Percentiles rank a stretch among this genome's conserved stretches.
These are phyloP conservation scores for Coleophoma eucalyptorum DNA, from an alignment of 2,329 filamentous ascomycete genomes.

Conservation along the genomic window DNA sequence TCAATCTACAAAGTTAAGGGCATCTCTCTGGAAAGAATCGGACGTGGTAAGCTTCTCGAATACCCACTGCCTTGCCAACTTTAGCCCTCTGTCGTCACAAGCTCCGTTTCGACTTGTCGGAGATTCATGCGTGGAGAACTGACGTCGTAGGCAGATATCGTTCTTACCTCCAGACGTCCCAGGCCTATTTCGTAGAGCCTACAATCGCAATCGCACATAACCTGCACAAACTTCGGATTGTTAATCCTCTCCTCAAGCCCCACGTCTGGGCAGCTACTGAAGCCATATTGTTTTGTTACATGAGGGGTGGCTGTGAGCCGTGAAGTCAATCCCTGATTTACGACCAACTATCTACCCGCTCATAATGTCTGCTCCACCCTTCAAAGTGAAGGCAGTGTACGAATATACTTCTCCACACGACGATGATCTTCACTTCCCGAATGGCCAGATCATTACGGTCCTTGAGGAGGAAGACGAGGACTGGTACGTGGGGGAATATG, in stretches of 20 bases:
- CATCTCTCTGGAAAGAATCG: too few relatives aligned
- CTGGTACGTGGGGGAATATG: slow-evolving; percentile 89
- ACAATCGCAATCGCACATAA: slow-evolving; percentile 1
- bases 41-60: too few relatives aligned
- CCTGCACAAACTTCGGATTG: background rate
- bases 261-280: slow-evolving; percentile 11
- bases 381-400: slow-evolving; percentile 94
- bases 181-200: slow-evolving; percentile 14
- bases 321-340: slow-evolving; percentile 21
- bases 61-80: too few relatives aligned
- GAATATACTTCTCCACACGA: slow-evolving; percentile 92
- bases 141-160: slow-evolving; percentile 24
- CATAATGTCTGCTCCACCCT: slow-evolving; percentile 67
- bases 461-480: slow-evolving; percentile 89
- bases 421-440: slow-evolving; percentile 84
- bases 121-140: slow-evolving; percentile 9
- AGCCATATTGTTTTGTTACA: slow-evolving; percentile 12
- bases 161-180: slow-evolving; percentile 1
- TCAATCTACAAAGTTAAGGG: too few relatives aligned
- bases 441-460: slow-evolving; percentile 89
- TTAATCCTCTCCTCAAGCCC: slow-evolving; percentile 4
- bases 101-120: too few relatives aligned
- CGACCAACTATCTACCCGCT: slow-evolving; percentile 12
- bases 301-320: slow-evolving; percentile 11
- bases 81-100: too few relatives aligned